Evolutionary conservation across 441 rosid genomes (phyloP).

Genomic region (Brassica hybrid): DNA sequence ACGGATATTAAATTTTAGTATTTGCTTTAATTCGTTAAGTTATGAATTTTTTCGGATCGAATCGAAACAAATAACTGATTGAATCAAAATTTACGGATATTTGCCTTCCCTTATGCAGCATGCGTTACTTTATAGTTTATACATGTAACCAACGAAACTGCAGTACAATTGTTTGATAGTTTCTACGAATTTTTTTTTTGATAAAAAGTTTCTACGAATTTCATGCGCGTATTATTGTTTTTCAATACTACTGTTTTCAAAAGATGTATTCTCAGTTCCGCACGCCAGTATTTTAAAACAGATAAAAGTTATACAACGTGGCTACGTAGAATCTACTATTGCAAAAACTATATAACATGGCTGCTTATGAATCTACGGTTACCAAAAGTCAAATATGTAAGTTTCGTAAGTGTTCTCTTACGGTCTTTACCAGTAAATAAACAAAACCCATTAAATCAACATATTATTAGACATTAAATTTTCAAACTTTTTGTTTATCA

Average conservation of each 20-base stretch:
- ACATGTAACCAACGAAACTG: background rate
- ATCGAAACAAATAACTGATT: too few relatives aligned
- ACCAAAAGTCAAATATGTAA: background rate
- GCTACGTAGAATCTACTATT: constrained; percentile 9
- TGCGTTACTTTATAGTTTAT: background rate
- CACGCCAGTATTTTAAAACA: constrained; percentile 11
- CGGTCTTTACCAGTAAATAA: background rate
- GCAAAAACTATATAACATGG: background rate
- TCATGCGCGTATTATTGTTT: constrained; percentile 31
- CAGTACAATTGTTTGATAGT: constrained; percentile 15
- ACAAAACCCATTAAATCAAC: background rate
- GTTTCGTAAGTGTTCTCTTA: background rate
- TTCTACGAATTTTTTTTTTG: too few relatives aligned
- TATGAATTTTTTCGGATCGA: too few relatives aligned
- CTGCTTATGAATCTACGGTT: background rate
- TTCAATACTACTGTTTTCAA: background rate
- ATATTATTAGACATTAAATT: background rate
- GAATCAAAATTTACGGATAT: too few relatives aligned
- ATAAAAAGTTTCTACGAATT: constrained; percentile 33
- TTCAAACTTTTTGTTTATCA: background rate
- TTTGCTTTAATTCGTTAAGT: too few relatives aligned
- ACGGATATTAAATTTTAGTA: too few relatives aligned
- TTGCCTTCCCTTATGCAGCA: too few relatives aligned
- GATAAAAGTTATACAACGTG: constrained; percentile 12
- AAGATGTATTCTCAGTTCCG: background rate